Evolutionary conservation across 805 yeast genomes (phyloP).

Genomic region (Spathaspora passalidarum): DNA sequence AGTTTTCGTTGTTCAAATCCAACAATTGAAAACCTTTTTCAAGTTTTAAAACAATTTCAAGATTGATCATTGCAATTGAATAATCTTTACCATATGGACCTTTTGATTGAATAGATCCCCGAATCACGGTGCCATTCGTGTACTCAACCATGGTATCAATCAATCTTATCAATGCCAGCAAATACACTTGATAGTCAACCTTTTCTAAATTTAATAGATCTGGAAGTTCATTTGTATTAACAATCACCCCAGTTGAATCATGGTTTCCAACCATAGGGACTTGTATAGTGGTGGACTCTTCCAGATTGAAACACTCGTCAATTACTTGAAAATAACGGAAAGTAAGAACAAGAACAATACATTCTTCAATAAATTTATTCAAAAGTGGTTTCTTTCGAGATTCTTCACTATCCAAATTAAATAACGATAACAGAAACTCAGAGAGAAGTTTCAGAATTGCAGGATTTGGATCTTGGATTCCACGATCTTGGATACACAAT

Average conservation of each 20-base stretch:
- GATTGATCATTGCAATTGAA: conserved; percentile 19
- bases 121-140: conserved; percentile 21
- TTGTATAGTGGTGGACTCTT: conserved; percentile 1
- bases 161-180: conserved; percentile 19
- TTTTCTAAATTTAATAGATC: conserved; percentile 6
- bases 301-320: conserved; percentile 7
- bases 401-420: conserved; percentile 10
- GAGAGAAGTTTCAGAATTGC: no score
- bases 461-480: no score
- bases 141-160: conserved; percentile 24
- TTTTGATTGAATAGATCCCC: conserved; percentile 12
- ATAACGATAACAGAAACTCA: conserved; percentile 5
- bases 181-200: conserved; percentile 19
- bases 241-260: conserved; percentile 14
- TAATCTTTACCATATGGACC: conserved; percentile 13
- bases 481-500: not conserved
- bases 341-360: conserved; percentile 14
- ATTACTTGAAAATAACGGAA: conserved; percentile 17
- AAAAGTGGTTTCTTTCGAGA: conserved; percentile 16
- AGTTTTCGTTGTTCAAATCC: conserved; percentile 26
- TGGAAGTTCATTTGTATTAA: conserved; percentile 16
- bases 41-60: conserved; percentile 18
- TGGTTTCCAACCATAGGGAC: conserved; percentile 8
- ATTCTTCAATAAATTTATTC: conserved; percentile 18
- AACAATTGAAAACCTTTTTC: conserved; percentile 25